Percentiles rank a stretch among this genome's conserved stretches.
These are phyloP conservation scores for Dentipellis sp. DNA, from an alignment of 768 basidiomycete species.

Conservation along the genomic window DNA sequence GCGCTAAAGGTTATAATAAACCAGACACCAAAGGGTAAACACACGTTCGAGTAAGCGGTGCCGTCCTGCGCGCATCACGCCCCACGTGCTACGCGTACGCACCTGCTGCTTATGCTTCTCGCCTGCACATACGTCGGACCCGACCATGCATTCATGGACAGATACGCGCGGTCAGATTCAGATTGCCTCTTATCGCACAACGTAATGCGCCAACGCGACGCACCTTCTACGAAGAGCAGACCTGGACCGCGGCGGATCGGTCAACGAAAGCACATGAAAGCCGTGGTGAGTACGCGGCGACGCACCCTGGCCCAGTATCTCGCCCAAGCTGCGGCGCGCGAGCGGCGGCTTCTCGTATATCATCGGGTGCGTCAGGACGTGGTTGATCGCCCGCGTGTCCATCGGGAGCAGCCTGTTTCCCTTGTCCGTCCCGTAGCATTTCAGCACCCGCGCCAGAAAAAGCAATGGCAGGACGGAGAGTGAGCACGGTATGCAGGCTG, in stretches of 20 bases:
- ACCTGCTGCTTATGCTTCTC: slow-evolving; percentile 3
- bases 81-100: not conserved
- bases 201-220: too few species aligned
- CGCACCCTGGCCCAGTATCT: not conserved
- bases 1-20: too few species aligned
- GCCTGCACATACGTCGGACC: not conserved
- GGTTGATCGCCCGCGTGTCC: not conserved
- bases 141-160: too few species aligned
- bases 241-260: not conserved
- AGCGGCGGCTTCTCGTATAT: not conserved
- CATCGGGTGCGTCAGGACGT: not conserved
- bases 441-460: not conserved
- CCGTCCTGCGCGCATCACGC: not conserved
- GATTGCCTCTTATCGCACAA: too few species aligned
- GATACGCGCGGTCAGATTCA: too few species aligned
- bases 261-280: not conserved
- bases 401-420: not conserved
- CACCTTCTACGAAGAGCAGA: slow-evolving; percentile 1
- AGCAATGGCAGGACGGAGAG: not conserved
- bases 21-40: not conserved
- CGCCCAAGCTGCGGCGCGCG: not conserved
- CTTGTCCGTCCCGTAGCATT: not conserved
- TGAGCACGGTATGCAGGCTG: not conserved
- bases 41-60: not conserved
- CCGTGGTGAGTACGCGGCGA: not conserved